A percentile compares a stretch with the other conserved stretches of the same genome.
Conservation (phyloP, 1,284 basidiomycete species). For the Amanita bisporigera region DNA sequence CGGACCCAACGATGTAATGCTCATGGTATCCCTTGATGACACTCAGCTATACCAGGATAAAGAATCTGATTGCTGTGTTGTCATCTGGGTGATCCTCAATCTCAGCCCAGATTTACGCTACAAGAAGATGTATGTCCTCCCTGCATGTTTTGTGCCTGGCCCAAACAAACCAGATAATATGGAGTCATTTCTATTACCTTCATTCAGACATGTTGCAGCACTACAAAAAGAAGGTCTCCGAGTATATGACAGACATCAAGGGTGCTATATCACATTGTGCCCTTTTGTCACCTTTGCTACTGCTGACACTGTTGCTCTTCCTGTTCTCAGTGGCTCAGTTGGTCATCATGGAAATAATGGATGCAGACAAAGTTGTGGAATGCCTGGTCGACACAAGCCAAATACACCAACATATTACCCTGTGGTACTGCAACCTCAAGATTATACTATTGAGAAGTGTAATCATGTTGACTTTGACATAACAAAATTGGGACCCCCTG, state of each 20-base stretch:
- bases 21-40: no score
- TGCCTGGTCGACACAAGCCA: background rate
- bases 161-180: slow-evolving; percentile 32
- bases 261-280: background rate
- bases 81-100: slow-evolving; percentile 23
- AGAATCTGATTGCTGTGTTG: slow-evolving; percentile 13
- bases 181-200: slow-evolving; percentile 29
- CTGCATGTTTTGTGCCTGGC: background rate
- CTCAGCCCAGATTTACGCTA: slow-evolving; percentile 19
- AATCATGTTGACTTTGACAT: no score
- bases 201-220: slow-evolving; percentile 41
- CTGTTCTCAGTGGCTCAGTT: slow-evolving; percentile 35
- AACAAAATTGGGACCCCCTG: no score
- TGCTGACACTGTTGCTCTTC: slow-evolving; percentile 45
- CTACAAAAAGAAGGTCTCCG: slow-evolving; percentile 39
- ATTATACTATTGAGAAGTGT: no score
- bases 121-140: background rate
- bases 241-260: slow-evolving; percentile 35
- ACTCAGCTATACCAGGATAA: no score
- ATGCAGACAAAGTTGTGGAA: slow-evolving; percentile 7
- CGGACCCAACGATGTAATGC: no score
- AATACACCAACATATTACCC: slow-evolving; percentile 22
- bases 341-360: slow-evolving; percentile 41
- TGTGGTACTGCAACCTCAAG: no score
- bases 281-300: slow-evolving; percentile 30